Evolutionary conservation across 257 asterid genomes (phyloP).

Genomic region (Coffea eugenioides): DNA sequence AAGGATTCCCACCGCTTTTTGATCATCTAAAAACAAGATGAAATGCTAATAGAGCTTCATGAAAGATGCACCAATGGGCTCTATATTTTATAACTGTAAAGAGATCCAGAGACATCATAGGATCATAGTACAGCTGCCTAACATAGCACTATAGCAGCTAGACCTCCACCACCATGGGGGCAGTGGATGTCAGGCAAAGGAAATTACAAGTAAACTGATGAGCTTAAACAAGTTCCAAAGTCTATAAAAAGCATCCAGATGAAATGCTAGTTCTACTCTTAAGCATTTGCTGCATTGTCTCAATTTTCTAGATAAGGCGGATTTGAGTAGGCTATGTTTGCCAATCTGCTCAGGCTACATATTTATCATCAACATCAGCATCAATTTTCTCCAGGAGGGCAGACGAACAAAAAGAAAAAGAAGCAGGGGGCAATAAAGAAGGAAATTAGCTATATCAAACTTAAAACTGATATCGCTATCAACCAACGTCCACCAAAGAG

Average conservation of each 20-base stretch:
- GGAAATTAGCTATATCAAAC: background rate
- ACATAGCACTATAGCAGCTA: background rate
- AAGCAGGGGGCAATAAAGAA: background rate
- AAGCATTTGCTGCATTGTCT: background rate
- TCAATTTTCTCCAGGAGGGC: background rate
- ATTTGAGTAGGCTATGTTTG: background rate
- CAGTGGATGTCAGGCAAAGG: background rate
- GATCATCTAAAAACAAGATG: background rate
- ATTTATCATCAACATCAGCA: slow-evolving; percentile 1
- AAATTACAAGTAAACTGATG: background rate
- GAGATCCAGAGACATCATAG: background rate
- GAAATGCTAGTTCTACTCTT: background rate
- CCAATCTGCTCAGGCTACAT: background rate
- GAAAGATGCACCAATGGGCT: background rate
- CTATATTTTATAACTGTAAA: background rate
- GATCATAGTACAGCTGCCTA: background rate
- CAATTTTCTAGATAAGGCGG: too few relatives aligned
- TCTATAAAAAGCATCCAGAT: background rate
- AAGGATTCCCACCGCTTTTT: background rate
- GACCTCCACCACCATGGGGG: background rate
- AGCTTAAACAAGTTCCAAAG: background rate
- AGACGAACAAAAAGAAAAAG: background rate
- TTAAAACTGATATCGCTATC: background rate
- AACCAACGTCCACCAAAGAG: background rate
- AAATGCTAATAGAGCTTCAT: background rate